Evolutionary conservation across 176 grass and related monocot genomes (phyloP).

Genomic region (Tuctoria greenei): DNA sequence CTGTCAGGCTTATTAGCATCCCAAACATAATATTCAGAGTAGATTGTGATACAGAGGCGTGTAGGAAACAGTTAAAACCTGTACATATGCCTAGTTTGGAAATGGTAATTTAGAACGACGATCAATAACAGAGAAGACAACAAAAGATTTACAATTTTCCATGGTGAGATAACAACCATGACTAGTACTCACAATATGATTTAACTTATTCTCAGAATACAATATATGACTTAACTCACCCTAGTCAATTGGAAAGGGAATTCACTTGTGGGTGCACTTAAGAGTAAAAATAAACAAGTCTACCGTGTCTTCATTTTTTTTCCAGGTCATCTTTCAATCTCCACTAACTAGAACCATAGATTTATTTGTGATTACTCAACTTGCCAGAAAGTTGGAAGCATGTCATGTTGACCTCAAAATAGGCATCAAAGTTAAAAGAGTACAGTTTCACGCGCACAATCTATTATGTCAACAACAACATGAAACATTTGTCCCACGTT

Average conservation of each 20-base stretch:
- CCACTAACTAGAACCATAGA: background rate
- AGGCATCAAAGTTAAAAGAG: background rate
- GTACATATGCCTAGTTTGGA: background rate
- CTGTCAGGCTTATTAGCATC: background rate
- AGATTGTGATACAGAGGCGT: background rate
- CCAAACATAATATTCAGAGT: background rate
- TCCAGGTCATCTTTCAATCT: background rate
- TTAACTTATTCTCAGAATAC: too few species aligned
- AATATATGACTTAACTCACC: too few species aligned
- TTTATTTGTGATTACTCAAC: conserved; percentile 10
- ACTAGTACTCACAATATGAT: background rate
- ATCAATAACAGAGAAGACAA: background rate
- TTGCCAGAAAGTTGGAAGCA: conserved; percentile 16
- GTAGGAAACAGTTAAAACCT: background rate
- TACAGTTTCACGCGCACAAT: background rate
- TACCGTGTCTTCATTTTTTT: background rate
- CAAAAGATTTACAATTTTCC: background rate
- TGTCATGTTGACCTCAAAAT: background rate
- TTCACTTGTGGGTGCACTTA: background rate
- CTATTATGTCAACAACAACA: too few species aligned
- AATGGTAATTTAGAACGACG: background rate
- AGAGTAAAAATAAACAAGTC: background rate
- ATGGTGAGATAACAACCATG: background rate
- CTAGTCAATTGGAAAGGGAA: background rate
- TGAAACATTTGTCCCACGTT: too few species aligned